Percentiles rank a stretch among this genome's conserved stretches.
These are phyloP conservation scores for Daedaleopsis nitida DNA, from an alignment of 768 basidiomycete genomes.

Conservation along the genomic window DNA sequence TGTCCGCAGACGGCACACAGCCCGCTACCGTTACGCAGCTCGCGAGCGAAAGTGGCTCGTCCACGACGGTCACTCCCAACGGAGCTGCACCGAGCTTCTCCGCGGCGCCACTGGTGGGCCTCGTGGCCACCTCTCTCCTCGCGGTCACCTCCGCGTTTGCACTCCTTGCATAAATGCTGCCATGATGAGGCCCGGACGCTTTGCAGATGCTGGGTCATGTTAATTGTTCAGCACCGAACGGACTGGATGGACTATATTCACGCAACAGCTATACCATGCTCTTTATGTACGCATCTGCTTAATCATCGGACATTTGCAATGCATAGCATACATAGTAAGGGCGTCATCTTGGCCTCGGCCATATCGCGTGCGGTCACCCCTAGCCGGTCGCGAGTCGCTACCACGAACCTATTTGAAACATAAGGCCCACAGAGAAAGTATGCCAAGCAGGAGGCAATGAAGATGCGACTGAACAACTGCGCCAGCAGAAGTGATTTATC, in stretches of 20 bases:
- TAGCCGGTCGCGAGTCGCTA: too few relatives aligned
- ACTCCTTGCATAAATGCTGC: constrained; percentile 20
- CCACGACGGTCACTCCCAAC: constrained; percentile 10
- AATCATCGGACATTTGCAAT: neutral
- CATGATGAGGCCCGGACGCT: neutral
- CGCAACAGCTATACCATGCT: neutral
- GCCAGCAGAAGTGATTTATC: too few relatives aligned
- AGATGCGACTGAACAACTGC: too few relatives aligned
- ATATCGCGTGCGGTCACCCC: too few relatives aligned
- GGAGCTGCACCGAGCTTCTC: constrained; percentile 11
- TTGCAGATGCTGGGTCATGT: neutral
- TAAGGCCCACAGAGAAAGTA: too few relatives aligned
- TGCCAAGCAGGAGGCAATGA: too few relatives aligned
- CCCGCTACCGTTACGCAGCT: constrained; percentile 30
- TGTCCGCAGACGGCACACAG: constrained; percentile 27
- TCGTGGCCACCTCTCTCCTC: constrained; percentile 19
- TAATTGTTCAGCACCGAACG: neutral
- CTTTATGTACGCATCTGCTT: neutral
- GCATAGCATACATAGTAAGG: neutral
- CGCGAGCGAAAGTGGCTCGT: constrained; percentile 19
- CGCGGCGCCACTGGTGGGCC: constrained; percentile 12
- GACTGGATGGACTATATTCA: neutral
- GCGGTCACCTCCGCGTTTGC: constrained; percentile 23
- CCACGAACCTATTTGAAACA: too few relatives aligned
- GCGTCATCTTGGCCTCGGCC: neutral